These are phyloP conservation scores for Orbilia quercus DNA, from an alignment of 2,329 filamentous ascomycete species.

Conservation along the genomic window DNA sequence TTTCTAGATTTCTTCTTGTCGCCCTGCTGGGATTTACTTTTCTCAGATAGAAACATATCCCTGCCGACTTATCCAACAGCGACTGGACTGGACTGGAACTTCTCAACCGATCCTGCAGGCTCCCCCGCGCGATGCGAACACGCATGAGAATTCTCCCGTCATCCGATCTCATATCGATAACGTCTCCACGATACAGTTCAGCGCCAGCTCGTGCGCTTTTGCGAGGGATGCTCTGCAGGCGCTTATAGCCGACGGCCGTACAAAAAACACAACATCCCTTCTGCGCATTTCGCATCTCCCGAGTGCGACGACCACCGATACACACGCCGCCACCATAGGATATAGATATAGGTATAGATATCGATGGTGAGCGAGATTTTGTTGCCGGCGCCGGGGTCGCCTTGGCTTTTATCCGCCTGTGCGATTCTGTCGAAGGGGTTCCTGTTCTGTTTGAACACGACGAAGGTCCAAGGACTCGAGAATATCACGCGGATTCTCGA, in stretches of 20 bases:
- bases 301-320: neutral
- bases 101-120: too few relatives aligned
- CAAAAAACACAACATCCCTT: constrained; percentile 17
- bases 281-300: constrained; percentile 3
- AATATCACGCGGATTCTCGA: constrained; percentile 81
- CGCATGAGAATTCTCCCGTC: neutral
- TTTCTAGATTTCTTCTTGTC: constrained; percentile 32
- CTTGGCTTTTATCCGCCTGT: constrained; percentile 78
- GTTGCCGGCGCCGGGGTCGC: constrained; percentile 66
- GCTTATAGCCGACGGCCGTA: constrained; percentile 16
- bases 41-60: constrained; percentile 32
- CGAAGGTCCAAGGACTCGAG: constrained; percentile 81
- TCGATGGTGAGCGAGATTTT: constrained; percentile 36
- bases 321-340: too few relatives aligned
- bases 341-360: too few relatives aligned
- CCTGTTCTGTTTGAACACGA: constrained; percentile 77
- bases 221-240: neutral
- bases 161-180: neutral
- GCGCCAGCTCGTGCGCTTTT: neutral
- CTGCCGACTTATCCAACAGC: constrained; percentile 1
- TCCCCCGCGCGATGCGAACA: neutral
- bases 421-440: constrained; percentile 78
- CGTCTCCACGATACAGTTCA: too few relatives aligned
- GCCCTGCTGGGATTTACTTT: constrained; percentile 45
- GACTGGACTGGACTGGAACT: too few relatives aligned